phyloP scores from a whole-genome alignment of 371 early-diverging fungal species.

The Dipsacomyces acuminosporus region DNA sequence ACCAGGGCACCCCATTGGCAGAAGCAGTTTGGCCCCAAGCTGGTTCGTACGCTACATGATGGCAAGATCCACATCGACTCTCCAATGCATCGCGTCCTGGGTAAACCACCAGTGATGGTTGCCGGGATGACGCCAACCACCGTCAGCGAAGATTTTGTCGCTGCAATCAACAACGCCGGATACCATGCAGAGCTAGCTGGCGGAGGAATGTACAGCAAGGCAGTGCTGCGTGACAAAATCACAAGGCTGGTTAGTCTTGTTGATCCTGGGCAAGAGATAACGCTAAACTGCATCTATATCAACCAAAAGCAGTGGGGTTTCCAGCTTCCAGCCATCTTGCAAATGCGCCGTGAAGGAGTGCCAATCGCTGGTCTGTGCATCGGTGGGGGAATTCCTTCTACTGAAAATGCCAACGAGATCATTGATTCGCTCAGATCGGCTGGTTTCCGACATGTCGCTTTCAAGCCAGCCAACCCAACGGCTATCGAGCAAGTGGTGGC shows the following conservation, averaged over 20 bases:
- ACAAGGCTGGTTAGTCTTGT: slow-evolving; percentile 65
- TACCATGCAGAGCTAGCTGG: slow-evolving; percentile 92
- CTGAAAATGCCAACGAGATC: slow-evolving; percentile 77
- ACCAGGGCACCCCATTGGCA: slow-evolving; percentile 82
- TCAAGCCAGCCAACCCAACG: slow-evolving; percentile 84
- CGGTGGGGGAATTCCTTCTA: slow-evolving; percentile 84
- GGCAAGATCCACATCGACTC: slow-evolving; percentile 79
- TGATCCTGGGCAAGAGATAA: slow-evolving; percentile 80
- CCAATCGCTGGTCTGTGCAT: slow-evolving; percentile 64
- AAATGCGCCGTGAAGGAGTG: slow-evolving; percentile 72
- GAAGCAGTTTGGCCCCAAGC: slow-evolving; percentile 66
- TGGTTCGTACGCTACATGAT: slow-evolving; percentile 45
- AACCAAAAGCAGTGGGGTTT: slow-evolving; percentile 87
- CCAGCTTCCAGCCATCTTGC: slow-evolving; percentile 77
- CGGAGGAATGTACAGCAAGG: slow-evolving; percentile 66
- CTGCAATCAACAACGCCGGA: slow-evolving; percentile 89
- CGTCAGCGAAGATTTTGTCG: slow-evolving; percentile 26
- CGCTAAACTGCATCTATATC: slow-evolving; percentile 81
- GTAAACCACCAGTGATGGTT: slow-evolving; percentile 49
- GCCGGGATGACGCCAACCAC: slow-evolving; percentile 45
- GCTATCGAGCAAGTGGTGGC: slow-evolving; percentile 78
- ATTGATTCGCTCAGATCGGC: slow-evolving; percentile 65
- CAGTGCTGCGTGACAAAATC: slow-evolving; percentile 48
- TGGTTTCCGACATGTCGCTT: slow-evolving; percentile 83
- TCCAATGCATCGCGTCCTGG: slow-evolving; percentile 73